Percentiles rank a stretch among this genome's conserved stretches.
Evolutionary conservation across 495 filamentous ascomycete genomes (phyloP).

Genomic region (Staphylotrichum longicolle): DNA sequence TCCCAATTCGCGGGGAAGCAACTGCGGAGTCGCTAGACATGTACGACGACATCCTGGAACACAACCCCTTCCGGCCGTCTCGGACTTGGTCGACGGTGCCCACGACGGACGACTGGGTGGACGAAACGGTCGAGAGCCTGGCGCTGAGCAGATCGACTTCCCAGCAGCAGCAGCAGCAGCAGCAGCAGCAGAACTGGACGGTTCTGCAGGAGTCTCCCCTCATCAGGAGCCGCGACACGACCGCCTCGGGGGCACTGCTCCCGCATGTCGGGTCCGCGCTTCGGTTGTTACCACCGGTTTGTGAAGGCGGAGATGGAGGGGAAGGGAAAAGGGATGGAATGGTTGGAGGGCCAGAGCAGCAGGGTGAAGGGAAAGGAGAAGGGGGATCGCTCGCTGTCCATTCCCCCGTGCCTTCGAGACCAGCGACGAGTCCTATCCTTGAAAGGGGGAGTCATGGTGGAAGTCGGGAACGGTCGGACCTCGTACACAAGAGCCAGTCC

Average conservation of each 20-base stretch:
- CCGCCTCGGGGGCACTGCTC: not conserved
- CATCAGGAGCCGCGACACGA: constrained; percentile 15
- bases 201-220: constrained; percentile 23
- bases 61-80: constrained; percentile 26
- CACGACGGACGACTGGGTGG: constrained; percentile 19
- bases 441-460: not conserved
- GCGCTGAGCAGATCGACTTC: not conserved
- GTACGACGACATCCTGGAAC: constrained; percentile 34
- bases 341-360: not conserved
- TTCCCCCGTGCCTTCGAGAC: not conserved
- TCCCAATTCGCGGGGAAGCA: not conserved
- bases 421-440: not conserved
- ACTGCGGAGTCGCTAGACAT: constrained; percentile 33
- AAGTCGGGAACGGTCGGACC: constrained; percentile 5
- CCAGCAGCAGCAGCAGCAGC: constrained; percentile 5
- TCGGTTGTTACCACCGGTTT: not conserved
- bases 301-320: not conserved
- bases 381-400: not conserved
- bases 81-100: constrained; percentile 24
- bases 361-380: not conserved
- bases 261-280: not conserved
- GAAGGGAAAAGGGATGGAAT: not conserved
- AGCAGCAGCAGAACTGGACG: constrained; percentile 23
- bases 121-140: constrained; percentile 24
- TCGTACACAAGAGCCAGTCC: constrained; percentile 7